A percentile compares a stretch with the other conserved stretches of the same genome.
Conservation (phyloP, 164 flowering plant genomes). For the Macadamia tetraphylla region DNA sequence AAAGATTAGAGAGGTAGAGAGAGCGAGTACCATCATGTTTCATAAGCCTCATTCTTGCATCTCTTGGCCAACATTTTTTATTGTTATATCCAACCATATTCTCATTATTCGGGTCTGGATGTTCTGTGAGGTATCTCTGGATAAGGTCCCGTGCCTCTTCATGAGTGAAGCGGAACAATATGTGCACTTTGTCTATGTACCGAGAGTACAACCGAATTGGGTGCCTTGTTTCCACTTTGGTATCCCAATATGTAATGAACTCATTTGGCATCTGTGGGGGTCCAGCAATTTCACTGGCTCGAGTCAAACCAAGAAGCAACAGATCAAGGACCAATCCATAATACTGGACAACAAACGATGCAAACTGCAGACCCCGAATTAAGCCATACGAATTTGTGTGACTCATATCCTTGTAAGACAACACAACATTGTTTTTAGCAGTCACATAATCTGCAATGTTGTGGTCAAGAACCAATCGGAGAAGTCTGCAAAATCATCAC, state of each 20-base stretch:
- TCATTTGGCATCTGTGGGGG: conserved; percentile 99
- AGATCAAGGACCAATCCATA: conserved; percentile 97
- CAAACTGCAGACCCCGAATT: conserved; percentile 98
- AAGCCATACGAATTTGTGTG: conserved; percentile 98
- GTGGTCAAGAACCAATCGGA: conserved; percentile 94
- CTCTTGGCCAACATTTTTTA: conserved; percentile 99
- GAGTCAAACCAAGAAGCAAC: conserved; percentile 91
- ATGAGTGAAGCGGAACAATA: conserved; percentile 93
- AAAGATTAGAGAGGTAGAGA: neutral
- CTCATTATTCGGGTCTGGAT: conserved; percentile 99
- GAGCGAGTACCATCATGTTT: conserved; percentile 83
- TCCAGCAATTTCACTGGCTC: conserved; percentile 99
- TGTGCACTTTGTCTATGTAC: conserved; percentile 92
- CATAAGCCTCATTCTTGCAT: conserved; percentile 99
- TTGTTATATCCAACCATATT: conserved; percentile 99
- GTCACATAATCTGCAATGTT: conserved; percentile 99
- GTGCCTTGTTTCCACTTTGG: conserved; percentile 87
- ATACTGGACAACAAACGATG: conserved; percentile 97
- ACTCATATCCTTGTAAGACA: conserved; percentile 99
- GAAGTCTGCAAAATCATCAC: conserved; percentile 53
- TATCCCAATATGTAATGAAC: conserved; percentile 88
- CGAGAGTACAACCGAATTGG: conserved; percentile 94
- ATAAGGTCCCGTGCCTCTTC: conserved; percentile 99
- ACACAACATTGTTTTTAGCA: conserved; percentile 95
- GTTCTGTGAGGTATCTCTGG: conserved; percentile 97